Evolutionary conservation across 257 asterid species (phyloP), one percentile per base, ranked within the genome.

Genomic region (Nicotiana sylvestris): DNA sequence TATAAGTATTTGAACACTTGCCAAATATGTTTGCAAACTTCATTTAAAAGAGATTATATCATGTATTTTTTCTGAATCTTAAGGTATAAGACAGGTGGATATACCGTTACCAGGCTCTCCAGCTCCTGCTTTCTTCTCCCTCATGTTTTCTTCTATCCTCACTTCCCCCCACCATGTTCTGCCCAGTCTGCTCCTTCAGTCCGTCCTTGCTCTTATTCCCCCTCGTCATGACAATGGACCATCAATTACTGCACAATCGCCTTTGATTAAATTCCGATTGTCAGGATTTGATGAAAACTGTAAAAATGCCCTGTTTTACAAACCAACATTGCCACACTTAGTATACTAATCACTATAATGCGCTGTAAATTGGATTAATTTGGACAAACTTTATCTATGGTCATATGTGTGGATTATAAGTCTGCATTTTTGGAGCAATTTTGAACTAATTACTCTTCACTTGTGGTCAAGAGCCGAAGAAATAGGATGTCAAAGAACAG

Each of bases 401-500:
- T 39, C 11, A 39, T 51, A 4, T 68, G 77, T 70, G 11, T n/a
- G 78, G 55, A 25, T 70, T 43, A 21, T 72, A 9, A 46, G 79
- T 72, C 5, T 39, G 37, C 11, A 2, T n/a, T 46, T 43, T 46
- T n/a, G 79, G 37, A 46, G 39, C 39, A 1, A 12, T 35, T 39
- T 21, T 13, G 25, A 10, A 72, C 7, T 46, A 13, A 25, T 72
- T 7, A 0, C 25, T 72, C 37, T 72, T 46, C 25, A 32, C 25
- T 46, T 46, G 43, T 70, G 37, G 12, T 69, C 37, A 5, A 70
- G 32, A 70, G 33, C 58, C 77, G 11, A 35, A 35, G 21, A 9
- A 68, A 69, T 4, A 43, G n/a, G 78, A 70, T 70, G 33, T 43
- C 21, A 70, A 70, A 70, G 78, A 70, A 70, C 35, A 70, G 78